Evolutionary conservation across 2,329 filamentous ascomycete genomes (phyloP), one percentile per base, ranked within the genome.

Genomic region (Magnaporthiopsis poae): DNA sequence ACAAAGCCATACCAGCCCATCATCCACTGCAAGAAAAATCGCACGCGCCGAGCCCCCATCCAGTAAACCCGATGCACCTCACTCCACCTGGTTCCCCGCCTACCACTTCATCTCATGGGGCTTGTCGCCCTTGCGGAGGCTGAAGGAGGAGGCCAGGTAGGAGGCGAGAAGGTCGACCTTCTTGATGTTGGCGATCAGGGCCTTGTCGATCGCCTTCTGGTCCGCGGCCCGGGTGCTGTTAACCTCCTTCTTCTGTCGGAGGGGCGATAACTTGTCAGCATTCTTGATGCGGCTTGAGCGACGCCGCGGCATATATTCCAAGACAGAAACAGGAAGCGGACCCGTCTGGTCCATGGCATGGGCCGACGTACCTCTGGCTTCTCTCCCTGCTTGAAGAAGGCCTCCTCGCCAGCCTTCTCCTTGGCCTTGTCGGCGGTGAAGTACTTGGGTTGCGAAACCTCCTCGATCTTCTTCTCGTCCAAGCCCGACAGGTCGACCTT

Each of bases 61-160:
- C 64, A 35, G 56, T 61, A 61, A 61, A 65, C 64, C 39, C 35
- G 52, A 39, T 64, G 39, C 61, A 60, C 56, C 72, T 71, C 75
- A 74, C 70, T 76, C 75, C 73, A 18, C 66, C 68, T 68, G 66
- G 63, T 66, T 59, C 60, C 63, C 67, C 70, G 70, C 88, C 84
- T 97, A 99, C 88, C 94, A 99, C 84, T 91, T 91, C 95, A 99
- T 98, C 89, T 96, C 91, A 86, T 99, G 95, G 84, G 95, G 95
- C 90, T 94, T 93, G 88, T 99, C 94, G 79, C 95, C 95, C 87
- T 93, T 97, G 85, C 94, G 91, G 83, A 99, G 89, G 88, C 91
- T 96, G 91, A 99, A 99, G 80, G 90, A 92, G 82, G 90, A 91
- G 79, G 87, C 87, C 76, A 99, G 91, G 88, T 99, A 99, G 84